phyloP scores from a whole-genome alignment of 2,329 filamentous ascomycete species.

The Penicillium freii region DNA sequence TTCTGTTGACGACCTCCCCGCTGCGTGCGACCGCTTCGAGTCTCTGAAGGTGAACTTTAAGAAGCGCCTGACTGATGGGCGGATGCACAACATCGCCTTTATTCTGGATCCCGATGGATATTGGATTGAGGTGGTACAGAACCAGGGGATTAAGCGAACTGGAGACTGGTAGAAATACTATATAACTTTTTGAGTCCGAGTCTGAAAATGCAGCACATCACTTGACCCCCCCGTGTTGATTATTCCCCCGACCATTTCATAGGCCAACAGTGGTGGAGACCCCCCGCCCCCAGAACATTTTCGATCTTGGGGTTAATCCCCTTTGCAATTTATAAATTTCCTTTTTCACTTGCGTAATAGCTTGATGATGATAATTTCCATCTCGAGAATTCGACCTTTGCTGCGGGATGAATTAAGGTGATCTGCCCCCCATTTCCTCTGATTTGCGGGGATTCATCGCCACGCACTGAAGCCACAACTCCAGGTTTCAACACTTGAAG shows the following conservation, averaged over 20 bases:
- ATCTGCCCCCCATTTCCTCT: background rate
- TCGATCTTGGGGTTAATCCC: background rate
- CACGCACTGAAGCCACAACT: background rate
- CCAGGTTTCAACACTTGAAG: background rate
- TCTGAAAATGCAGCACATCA: background rate
- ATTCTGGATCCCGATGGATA: conserved; percentile 84
- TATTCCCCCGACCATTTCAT: conserved; percentile 20
- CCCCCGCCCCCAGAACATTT: conserved; percentile 18
- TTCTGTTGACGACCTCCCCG: conserved; percentile 82
- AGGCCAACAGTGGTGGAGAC: conserved; percentile 21
- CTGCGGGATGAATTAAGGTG: conserved; percentile 13
- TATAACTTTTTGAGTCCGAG: background rate
- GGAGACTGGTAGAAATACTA: conserved; percentile 24
- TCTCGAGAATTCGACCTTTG: background rate
- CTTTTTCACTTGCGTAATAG: background rate
- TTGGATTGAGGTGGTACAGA: conserved; percentile 75
- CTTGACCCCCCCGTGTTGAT: conserved; percentile 8
- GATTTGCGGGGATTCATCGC: conserved; percentile 2
- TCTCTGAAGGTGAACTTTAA: conserved; percentile 81
- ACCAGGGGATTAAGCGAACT: conserved; percentile 50
- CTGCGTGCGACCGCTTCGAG: conserved; percentile 84
- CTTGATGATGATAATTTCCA: conserved; percentile 7
- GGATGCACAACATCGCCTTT: conserved; percentile 93
- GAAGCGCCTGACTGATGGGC: conserved; percentile 87
- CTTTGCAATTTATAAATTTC: background rate